These are phyloP conservation scores for Pyricularia grisea DNA, from an alignment of 2,329 filamentous ascomycete genomes.

Conservation along the genomic window DNA sequence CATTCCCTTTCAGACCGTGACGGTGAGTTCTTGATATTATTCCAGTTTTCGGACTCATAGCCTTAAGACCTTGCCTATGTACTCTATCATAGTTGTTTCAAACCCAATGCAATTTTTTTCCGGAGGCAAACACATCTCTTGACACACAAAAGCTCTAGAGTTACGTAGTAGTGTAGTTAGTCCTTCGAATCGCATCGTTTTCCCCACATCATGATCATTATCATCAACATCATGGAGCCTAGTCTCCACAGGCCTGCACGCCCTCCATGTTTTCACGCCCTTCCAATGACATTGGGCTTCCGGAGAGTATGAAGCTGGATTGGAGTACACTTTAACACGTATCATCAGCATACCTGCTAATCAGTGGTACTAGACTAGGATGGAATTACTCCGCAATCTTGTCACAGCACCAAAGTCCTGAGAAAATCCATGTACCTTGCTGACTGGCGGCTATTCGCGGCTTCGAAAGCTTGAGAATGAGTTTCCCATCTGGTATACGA, in stretches of 20 bases:
- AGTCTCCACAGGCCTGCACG: background rate
- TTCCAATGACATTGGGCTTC: background rate
- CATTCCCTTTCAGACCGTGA: background rate
- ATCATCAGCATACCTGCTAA: background rate
- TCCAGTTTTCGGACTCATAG: background rate
- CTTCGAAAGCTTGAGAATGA: background rate
- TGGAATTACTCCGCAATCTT: background rate
- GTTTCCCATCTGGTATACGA: background rate
- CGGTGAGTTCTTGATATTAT: background rate
- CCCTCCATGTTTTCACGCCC: background rate
- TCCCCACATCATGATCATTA: background rate
- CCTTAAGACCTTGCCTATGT: too few relatives aligned
- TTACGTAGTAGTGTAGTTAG: background rate
- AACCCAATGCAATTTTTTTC: background rate
- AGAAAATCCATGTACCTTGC: background rate
- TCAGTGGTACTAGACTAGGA: background rate
- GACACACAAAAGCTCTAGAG: background rate
- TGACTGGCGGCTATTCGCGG: background rate
- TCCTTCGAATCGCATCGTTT: background rate
- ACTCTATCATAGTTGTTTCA: too few relatives aligned
- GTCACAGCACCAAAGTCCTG: background rate
- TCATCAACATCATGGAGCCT: background rate
- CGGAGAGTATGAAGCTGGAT: background rate
- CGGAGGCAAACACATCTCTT: background rate
- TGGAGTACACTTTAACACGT: background rate